Conservation (phyloP, 1,284 basidiomycete genomes). For the Chalciporus piperatoides region DNA sequence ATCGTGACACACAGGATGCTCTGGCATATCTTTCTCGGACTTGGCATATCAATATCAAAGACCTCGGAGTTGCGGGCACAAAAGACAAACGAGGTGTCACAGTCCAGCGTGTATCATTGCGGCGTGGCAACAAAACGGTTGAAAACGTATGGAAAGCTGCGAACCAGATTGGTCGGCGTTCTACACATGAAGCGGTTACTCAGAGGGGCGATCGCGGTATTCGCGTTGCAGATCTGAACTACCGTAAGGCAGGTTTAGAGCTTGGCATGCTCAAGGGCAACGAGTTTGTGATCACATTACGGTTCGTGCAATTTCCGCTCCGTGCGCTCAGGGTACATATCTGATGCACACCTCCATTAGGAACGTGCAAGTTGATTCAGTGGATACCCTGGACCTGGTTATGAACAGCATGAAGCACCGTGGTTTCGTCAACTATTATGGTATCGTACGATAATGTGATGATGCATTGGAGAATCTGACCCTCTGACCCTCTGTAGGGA, state of each 20-base stretch:
- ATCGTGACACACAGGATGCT: conserved; percentile 96
- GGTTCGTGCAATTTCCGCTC: conserved; percentile 47
- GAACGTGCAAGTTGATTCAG: conserved; percentile 75
- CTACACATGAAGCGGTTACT: conserved; percentile 53
- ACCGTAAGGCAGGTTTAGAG: conserved; percentile 78
- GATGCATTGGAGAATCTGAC: conserved; percentile 12
- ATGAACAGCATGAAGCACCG: conserved; percentile 78
- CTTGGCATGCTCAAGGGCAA: conserved; percentile 97
- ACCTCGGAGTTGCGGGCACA: conserved; percentile 90
- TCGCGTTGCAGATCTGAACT: conserved; percentile 85
- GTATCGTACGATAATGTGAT: conserved; percentile 37
- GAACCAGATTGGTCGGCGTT: conserved; percentile 64
- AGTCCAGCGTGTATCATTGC: conserved; percentile 86
- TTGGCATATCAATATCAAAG: conserved; percentile 72
- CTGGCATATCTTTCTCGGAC: conserved; percentile 75
- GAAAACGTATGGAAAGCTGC: conserved; percentile 82
- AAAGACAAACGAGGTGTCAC: conserved; percentile 99
- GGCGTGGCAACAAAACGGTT: conserved; percentile 74
- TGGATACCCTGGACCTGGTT: conserved; percentile 68
- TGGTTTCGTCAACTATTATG: conserved; percentile 99
- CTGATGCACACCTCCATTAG: conserved; percentile 39
- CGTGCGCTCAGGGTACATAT: neutral
- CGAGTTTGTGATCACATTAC: conserved; percentile 89
- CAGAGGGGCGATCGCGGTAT: conserved; percentile 88
- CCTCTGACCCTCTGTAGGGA: conserved; percentile 51